Base-by-base conservation (phyloP, 805 yeast species). In the Candida michaelii region DNA sequence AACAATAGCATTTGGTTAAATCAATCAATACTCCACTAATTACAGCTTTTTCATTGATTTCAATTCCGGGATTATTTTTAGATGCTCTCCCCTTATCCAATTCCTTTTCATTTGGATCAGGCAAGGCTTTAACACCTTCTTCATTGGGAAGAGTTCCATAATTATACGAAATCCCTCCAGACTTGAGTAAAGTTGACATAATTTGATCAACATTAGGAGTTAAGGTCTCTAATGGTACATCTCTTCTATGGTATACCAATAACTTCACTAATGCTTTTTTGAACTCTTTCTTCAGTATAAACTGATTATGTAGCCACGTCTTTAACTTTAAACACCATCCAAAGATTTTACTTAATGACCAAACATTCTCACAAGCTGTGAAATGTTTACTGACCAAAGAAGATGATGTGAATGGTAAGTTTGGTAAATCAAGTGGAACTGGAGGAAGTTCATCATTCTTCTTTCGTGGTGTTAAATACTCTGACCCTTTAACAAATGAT, bases 331-430 rank as follows among this genome's bases (percentile, higher is more conserved):
- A 64, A 27, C 82, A 73, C 87, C 87, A 82, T 23, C 59, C 54
- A 51, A 76, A 80, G 3, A 82, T 61, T 14, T 66, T 68, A 0
- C 74, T 71, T 11, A 82, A 48, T 0, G 75, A 65, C 62, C 75
- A 72, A 3, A 80, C 71, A 27, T 61, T 60, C 2, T 55, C 54
- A 49, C 85, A 80, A 17, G 62, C 66, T 9, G 73, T 55, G 40
- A 79, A 69, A 47, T 80, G 83, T n/a, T 64, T 60, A 15, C 70
- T 69, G 12, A 66, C 69, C 27, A 82, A 56, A 0, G 73, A 60
- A 10, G 75, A 68, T 0, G 83, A 72, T 3, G 77, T 60, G 47
- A 81, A 82, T 2, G 85, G 85, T 7, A 80, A 64, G 34, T 74
- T 69, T 0, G 87, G 86, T 14, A 79, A 51, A 34, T 68, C 71